Base-by-base conservation (phyloP, 441 rosid genomes). In the Aquilaria agallochum region DNA sequence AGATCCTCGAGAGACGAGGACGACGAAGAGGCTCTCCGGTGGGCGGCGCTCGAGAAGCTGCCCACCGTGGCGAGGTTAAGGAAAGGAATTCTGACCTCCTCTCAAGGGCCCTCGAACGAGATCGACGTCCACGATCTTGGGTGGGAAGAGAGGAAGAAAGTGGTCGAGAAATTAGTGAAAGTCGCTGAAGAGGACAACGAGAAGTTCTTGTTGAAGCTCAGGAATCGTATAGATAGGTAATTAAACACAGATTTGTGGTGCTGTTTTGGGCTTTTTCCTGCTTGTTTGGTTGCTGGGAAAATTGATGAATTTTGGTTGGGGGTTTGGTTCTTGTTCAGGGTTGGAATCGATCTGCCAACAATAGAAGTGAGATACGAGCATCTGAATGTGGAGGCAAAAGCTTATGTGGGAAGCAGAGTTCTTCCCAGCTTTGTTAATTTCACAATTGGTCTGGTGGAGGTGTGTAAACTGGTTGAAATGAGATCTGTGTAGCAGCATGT, bases 41-140 rank as follows among this genome's bases (percentile, higher is more conserved):
- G 93, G 93, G 94, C 93, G 42, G 85, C 83, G 15, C 55, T 89
- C 5, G 90, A 89, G 76, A 87, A 68, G 68, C 78, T 90, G n/a
- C 94, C 92, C 1, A 89, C 96, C 13, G 77, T 57, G 53, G 79
- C 74, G 50, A 85, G 94, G 33, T 48, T 87, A 5, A 81, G 78
- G 68, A 89, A 75, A 69, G 94, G 96, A 12, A 60, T 89, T 44
- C 67, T 87, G 34, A 60, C 74, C 0, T 72, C 74, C 32, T 63
- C 83, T 0, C 55, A 59, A 1, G 81, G 81, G 5, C 71, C 31
- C 14, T 63, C 69, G 1, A 42, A 47, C 46, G 85, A 87, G 67
- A 62, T 87, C 27, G 83, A 85, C 60, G 40, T 85, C 5, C 50
- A 40, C 14, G 69, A 62, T 51, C 88, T 87, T 62, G 92, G 85